Evolutionary conservation across 805 yeast genomes (phyloP).

Genomic region (Monosporozyma solicola): DNA sequence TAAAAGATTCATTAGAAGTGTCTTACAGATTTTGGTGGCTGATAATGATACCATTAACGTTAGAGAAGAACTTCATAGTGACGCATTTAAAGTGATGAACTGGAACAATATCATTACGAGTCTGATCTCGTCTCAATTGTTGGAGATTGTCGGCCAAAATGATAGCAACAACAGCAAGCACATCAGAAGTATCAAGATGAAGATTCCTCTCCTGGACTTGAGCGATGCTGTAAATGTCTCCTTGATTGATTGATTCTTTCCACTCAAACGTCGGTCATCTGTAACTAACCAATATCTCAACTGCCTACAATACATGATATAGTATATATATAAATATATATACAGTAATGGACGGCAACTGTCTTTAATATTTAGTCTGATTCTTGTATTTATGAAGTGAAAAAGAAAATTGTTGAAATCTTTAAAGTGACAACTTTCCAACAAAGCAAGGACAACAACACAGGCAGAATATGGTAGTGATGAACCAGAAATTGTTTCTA

Average conservation of each 20-base stretch:
- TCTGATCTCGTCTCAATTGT: background rate
- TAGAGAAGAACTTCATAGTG: background rate
- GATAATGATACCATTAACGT: background rate
- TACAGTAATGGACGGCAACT: background rate
- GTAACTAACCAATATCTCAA: background rate
- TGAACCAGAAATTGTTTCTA: slow-evolving; percentile 17
- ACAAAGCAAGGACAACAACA: background rate
- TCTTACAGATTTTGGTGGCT: background rate
- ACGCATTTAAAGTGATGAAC: background rate
- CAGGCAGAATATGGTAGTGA: background rate
- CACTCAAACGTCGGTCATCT: background rate
- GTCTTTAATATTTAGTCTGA: background rate
- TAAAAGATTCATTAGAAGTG: background rate
- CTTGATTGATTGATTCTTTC: background rate
- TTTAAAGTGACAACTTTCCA: background rate
- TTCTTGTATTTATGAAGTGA: background rate
- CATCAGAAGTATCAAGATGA: background rate
- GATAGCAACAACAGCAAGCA: background rate
- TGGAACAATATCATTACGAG: background rate
- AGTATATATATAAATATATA: background rate
- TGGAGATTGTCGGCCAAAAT: background rate
- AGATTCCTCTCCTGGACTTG: background rate
- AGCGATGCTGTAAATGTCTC: background rate
- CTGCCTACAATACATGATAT: background rate
- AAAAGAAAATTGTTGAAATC: background rate